Conservation (phyloP, 352 stramenopile genomes). For the Globisporangium parvum region DNA sequence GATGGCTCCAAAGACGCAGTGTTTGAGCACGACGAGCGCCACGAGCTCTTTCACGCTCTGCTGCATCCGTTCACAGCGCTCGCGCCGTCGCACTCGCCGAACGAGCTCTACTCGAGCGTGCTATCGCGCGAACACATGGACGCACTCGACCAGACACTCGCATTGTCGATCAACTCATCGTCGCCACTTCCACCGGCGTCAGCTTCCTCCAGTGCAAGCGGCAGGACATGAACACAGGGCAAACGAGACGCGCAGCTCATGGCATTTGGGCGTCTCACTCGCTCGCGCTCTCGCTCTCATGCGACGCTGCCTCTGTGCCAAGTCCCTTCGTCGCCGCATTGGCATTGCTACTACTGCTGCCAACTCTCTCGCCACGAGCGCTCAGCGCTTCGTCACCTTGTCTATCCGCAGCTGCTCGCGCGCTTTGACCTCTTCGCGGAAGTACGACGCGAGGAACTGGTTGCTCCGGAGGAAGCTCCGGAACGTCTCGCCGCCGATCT, state of each 20-base stretch:
- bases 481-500: constrained; percentile 79
- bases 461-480: constrained; percentile 81
- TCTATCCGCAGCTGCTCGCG: constrained; percentile 58
- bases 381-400: constrained; percentile 26
- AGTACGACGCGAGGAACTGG: constrained; percentile 79
- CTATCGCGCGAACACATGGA: constrained; percentile 31
- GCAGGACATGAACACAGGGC: neutral
- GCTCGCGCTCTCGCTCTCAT: neutral
- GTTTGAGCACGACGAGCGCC: constrained; percentile 13
- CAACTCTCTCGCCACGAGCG: neutral
- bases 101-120: constrained; percentile 42
- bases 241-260: neutral
- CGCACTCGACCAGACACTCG: constrained; percentile 28
- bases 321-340: neutral
- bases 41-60: constrained; percentile 37
- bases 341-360: neutral
- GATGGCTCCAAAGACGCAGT: constrained; percentile 6
- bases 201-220: too few relatives aligned
- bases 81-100: constrained; percentile 29
- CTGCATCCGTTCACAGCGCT: constrained; percentile 38
- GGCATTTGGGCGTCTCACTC: too few relatives aligned
- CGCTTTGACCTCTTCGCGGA: constrained; percentile 60
- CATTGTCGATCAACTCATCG: constrained; percentile 8
- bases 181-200: too few relatives aligned
- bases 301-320: neutral